A percentile compares a stretch with the other conserved stretches of the same genome.
Evolutionary conservation across 768 basidiomycete species (phyloP).

Genomic region (Strobilomyces echinocephalus): DNA sequence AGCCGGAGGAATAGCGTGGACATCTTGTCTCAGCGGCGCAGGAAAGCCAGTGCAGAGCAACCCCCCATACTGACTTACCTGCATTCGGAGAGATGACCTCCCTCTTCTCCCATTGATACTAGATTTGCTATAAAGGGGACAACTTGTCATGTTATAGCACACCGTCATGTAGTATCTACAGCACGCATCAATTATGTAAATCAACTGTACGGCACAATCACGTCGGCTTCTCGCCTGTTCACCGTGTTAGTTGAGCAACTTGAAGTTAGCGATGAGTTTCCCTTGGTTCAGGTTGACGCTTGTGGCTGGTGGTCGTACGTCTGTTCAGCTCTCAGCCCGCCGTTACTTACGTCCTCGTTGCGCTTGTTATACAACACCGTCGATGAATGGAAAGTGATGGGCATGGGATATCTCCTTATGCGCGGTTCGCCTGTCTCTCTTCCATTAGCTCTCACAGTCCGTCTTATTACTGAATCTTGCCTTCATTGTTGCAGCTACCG

Average conservation of each 20-base stretch:
- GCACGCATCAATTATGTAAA: neutral
- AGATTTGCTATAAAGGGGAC: too few relatives aligned
- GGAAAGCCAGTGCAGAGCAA: constrained; percentile 21
- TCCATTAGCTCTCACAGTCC: constrained; percentile 4
- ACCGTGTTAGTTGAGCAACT: neutral
- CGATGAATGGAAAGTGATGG: constrained; percentile 41
- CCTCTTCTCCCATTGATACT: too few relatives aligned
- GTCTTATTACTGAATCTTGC: neutral
- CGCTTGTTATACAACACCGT: neutral
- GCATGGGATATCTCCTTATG: constrained; percentile 56
- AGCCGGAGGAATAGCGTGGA: constrained; percentile 44
- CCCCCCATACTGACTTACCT: constrained; percentile 20
- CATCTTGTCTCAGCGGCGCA: constrained; percentile 25
- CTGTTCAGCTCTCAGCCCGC: neutral
- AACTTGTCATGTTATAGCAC: too few relatives aligned
- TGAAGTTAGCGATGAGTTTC: constrained; percentile 45
- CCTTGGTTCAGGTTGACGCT: constrained; percentile 55
- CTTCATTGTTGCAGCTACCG: constrained; percentile 24
- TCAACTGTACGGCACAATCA: constrained; percentile 14
- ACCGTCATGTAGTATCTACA: too few relatives aligned
- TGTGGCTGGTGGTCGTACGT: constrained; percentile 46
- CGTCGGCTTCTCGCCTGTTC: neutral
- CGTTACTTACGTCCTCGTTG: neutral
- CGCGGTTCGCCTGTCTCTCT: constrained; percentile 35
- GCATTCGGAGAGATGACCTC: constrained; percentile 24